Percentiles rank a stretch among this genome's conserved stretches.
phyloP scores from a whole-genome alignment of 176 grass and related monocot species.

The Paspalum notatum region DNA sequence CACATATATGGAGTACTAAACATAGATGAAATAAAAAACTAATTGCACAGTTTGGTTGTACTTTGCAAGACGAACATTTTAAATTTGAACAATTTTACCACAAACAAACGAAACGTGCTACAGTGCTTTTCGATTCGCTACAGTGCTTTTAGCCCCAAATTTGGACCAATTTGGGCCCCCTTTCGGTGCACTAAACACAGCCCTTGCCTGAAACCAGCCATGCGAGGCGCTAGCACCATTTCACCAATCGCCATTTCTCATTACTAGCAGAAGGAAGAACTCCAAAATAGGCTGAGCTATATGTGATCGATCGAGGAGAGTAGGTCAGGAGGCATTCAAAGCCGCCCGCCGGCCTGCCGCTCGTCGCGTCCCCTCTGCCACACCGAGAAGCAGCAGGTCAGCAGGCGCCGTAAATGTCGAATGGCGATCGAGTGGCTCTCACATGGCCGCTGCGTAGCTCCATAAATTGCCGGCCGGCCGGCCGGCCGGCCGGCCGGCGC shows the following conservation, averaged over 20 bases:
- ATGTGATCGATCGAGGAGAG: not conserved
- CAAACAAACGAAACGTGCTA: no score
- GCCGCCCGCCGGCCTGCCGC: conserved; percentile 27
- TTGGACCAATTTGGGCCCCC: no score
- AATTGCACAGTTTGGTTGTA: no score
- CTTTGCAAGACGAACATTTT: no score
- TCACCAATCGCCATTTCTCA: not conserved
- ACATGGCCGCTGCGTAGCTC: conserved; percentile 44
- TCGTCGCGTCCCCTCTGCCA: not conserved
- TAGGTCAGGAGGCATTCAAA: conserved; percentile 26
- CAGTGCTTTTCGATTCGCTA: no score
- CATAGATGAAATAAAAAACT: no score
- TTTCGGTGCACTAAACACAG: no score
- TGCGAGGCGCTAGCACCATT: not conserved
- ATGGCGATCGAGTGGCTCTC: conserved; percentile 33
- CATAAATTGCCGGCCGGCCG: conserved; percentile 20
- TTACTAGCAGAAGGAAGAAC: not conserved
- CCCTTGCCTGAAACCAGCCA: not conserved
- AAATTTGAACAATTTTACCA: no score
- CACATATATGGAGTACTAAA: no score
- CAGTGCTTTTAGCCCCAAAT: no score
- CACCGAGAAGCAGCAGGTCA: not conserved
- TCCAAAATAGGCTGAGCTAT: no score
- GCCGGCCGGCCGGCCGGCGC: not conserved
- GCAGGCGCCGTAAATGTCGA: conserved; percentile 29